Base-by-base conservation (phyloP, 2,329 filamentous ascomycete genomes). In the Thermothelomyces thermophilus region DNA sequence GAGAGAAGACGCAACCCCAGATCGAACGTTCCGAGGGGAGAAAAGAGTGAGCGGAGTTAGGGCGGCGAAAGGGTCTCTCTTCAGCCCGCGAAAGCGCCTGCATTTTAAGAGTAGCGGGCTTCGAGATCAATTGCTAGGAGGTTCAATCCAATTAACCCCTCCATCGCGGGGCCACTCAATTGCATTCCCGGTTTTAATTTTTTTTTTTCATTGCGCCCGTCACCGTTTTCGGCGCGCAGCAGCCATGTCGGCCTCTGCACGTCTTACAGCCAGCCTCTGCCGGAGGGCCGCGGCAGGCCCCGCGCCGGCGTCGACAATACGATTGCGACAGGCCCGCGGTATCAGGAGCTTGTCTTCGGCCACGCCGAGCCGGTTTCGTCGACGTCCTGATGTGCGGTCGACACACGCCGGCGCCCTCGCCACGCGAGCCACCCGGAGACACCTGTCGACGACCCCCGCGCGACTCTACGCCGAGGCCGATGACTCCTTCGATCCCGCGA, bases 401-500 rank as follows among this genome's bases (percentile, higher is more conserved):
- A 33, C 52, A 39, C 28, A 26, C 34, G 24, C 8, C 48, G 20
- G 33, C 30, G 24, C 40, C 26, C 11, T 28, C 28, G 26, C 40
- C 14, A 33, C 48, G 10, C 37, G 33, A 20, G 28, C 41, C 13
- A 19, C 33, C 20, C 30, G 24, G 14, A 48, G 51, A 40, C 34
- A 48, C 20, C 43, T 60, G 37, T 60, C 60, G 24, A 58, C 59
- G 2, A 60, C 60, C 7, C 34, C 34, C 5, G 17, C 35, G 14
- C 58, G 55, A 40, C 52, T 36, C 40, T 56, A 51, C 28, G 55
- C 54, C 42, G 65, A 62, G 41, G 64, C 57, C 22, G 72, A 80
- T 50, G 79, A 80, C 31, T 63, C 72, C 49, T 87, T 88, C 60
- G 83, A 90, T 63, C 84, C 84, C 8, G 69, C 72, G 20, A 70